Evolutionary conservation across 805 yeast species (phyloP).

Genomic region (Cyberlindnera maclurae): DNA sequence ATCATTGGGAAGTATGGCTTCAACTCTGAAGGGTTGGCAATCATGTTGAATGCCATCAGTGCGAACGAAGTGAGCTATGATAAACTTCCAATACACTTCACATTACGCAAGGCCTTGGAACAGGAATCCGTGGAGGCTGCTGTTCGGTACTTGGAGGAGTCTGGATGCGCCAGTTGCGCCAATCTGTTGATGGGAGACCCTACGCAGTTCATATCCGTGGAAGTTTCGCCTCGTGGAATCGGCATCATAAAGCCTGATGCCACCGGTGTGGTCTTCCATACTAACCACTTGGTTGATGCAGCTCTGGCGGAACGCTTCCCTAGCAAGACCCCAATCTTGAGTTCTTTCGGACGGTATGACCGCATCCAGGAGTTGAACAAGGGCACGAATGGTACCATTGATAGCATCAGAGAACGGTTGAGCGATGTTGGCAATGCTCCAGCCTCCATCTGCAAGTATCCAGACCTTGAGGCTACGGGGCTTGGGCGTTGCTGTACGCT

Average conservation of each 20-base stretch:
- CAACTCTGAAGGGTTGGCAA: constrained; percentile 15
- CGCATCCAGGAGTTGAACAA: constrained; percentile 15
- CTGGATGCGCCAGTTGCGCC: constrained; percentile 22
- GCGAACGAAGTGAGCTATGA: constrained; percentile 23
- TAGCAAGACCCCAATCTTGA: constrained; percentile 10
- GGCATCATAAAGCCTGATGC: constrained; percentile 11
- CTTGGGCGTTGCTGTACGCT: constrained; percentile 14
- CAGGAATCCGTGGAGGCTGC: constrained; percentile 15
- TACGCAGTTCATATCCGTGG: constrained; percentile 15
- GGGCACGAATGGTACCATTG: constrained; percentile 12
- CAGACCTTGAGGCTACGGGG: constrained; percentile 12
- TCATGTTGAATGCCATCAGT: constrained; percentile 19
- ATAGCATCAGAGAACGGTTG: constrained; percentile 16
- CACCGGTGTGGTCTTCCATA: constrained; percentile 17
- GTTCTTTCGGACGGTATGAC: constrained; percentile 14
- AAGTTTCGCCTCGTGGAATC: constrained; percentile 18
- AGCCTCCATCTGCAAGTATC: constrained; percentile 17
- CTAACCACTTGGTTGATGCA: constrained; percentile 20
- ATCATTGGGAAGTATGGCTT: constrained; percentile 23
- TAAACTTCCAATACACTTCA: constrained; percentile 31
- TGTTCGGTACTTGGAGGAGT: constrained; percentile 6
- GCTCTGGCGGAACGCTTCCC: constrained; percentile 5
- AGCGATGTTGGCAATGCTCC: constrained; percentile 16
- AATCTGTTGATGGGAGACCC: constrained; percentile 22
- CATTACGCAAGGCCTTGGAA: constrained; percentile 29